Conservation (phyloP, 2,329 filamentous ascomycete species). For the Sclerotinia nivalis region DNA sequence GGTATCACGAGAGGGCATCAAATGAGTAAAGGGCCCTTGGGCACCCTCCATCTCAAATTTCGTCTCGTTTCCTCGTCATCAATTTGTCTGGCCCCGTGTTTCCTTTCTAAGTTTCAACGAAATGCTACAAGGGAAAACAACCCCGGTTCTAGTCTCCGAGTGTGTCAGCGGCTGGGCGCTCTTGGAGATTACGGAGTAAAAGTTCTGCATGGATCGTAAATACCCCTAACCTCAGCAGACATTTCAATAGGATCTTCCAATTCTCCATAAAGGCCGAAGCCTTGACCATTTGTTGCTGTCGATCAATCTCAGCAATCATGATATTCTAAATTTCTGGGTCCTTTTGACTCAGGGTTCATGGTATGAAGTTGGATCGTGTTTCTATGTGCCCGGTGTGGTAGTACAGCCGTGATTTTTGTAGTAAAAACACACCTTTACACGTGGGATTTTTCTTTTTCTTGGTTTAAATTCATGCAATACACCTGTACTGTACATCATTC, state of each 20-base stretch:
- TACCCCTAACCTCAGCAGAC: constrained; percentile 15
- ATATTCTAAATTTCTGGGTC: constrained; percentile 13
- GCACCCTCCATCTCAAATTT: constrained; percentile 4
- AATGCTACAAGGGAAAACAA: constrained; percentile 14
- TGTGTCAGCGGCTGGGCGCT: constrained; percentile 17
- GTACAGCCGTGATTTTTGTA: constrained; percentile 20
- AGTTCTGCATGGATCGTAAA: constrained; percentile 18
- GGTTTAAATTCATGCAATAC: constrained; percentile 20
- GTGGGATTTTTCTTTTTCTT: constrained; percentile 20
- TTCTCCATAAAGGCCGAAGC: constrained; percentile 22
- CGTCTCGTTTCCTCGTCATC: not conserved
- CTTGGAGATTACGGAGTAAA: constrained; percentile 13
- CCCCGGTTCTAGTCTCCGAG: constrained; percentile 14
- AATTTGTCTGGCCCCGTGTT: constrained; percentile 5
- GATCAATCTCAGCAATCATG: constrained; percentile 23
- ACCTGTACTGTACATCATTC: constrained; percentile 19
- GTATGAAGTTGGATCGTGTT: constrained; percentile 22
- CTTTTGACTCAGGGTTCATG: constrained; percentile 10
- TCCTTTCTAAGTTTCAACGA: constrained; percentile 4
- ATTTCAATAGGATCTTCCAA: constrained; percentile 21
- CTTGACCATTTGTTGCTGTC: constrained; percentile 23
- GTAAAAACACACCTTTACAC: constrained; percentile 17
- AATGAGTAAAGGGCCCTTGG: constrained; percentile 5
- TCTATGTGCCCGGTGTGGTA: constrained; percentile 19
- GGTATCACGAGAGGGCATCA: constrained; percentile 12